Evolutionary conservation across 805 yeast species (phyloP).

Genomic region (Blastobotrys chiropterorum): DNA sequence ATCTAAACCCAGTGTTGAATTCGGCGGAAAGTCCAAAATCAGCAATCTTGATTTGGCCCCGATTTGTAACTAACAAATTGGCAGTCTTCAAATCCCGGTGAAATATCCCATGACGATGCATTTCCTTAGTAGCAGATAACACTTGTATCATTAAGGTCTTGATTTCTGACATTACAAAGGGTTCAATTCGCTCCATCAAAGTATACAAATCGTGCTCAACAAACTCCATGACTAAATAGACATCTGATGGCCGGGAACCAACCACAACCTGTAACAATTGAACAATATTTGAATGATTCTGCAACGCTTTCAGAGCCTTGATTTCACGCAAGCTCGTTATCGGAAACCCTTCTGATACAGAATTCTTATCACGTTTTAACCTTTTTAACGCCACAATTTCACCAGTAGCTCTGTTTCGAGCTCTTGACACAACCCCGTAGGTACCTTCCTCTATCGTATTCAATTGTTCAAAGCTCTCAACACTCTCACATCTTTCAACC

Average conservation of each 20-base stretch:
- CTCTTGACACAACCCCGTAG: slow-evolving; percentile 56
- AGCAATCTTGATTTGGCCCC: slow-evolving; percentile 24
- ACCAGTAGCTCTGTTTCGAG: slow-evolving; percentile 36
- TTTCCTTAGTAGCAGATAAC: slow-evolving; percentile 20
- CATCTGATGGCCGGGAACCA: slow-evolving; percentile 20
- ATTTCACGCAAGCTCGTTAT: slow-evolving; percentile 63
- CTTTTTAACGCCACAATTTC: slow-evolving; percentile 55
- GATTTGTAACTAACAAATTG: slow-evolving; percentile 22
- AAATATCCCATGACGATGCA: slow-evolving; percentile 23
- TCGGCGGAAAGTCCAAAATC: slow-evolving; percentile 51
- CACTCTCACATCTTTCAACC: slow-evolving; percentile 5
- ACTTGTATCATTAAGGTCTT: slow-evolving; percentile 27
- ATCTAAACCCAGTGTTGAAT: slow-evolving; percentile 22
- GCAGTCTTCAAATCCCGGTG: slow-evolving; percentile 28
- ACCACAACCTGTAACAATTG: slow-evolving; percentile 49
- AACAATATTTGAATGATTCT: slow-evolving; percentile 44
- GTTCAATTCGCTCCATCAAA: slow-evolving; percentile 21
- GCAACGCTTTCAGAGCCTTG: slow-evolving; percentile 45
- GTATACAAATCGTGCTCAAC: slow-evolving; percentile 27
- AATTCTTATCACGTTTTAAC: slow-evolving; percentile 49
- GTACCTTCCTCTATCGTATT: slow-evolving; percentile 31
- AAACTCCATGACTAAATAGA: slow-evolving; percentile 29
- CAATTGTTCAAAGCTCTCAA: slow-evolving; percentile 21
- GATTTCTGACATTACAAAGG: slow-evolving; percentile 26
- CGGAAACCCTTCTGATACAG: slow-evolving; percentile 54